Conservation (phyloP, 306 rosid species). For the Lithocarpus polystachyus region DNA sequence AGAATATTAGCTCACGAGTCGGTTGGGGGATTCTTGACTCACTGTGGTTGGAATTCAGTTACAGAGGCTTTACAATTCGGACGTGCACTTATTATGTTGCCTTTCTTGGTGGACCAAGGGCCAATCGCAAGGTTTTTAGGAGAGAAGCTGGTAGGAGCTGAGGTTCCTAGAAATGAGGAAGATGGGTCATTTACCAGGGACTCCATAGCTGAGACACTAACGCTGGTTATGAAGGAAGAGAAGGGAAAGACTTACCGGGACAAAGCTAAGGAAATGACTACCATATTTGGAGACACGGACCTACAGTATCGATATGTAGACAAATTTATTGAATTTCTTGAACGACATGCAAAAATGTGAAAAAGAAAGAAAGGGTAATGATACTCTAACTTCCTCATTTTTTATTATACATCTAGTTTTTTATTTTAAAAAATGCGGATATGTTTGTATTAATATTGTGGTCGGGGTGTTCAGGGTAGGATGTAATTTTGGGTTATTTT, state of each 20-base stretch:
- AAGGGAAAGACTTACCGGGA: conserved; percentile 15
- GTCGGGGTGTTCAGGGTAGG: fast-evolving
- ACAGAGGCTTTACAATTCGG: conserved; percentile 16
- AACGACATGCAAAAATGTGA: neutral
- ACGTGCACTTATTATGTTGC: conserved; percentile 19
- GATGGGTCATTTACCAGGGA: conserved; percentile 19
- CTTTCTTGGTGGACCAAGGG: conserved; percentile 26
- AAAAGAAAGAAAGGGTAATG: no score
- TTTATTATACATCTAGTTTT: no score
- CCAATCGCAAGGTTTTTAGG: neutral
- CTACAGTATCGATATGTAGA: neutral
- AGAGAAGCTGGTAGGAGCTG: conserved; percentile 5
- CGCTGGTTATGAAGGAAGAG: conserved; percentile 17
- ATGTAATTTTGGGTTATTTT: fast-evolving
- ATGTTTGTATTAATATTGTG: no score
- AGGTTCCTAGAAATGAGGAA: neutral
- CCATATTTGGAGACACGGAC: neutral
- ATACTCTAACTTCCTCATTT: no score
- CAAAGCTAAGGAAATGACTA: neutral
- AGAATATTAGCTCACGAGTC: conserved; percentile 23
- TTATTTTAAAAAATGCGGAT: no score
- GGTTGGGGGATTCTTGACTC: conserved; percentile 32
- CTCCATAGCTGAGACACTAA: conserved; percentile 9
- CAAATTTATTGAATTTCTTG: neutral
- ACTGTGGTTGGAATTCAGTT: conserved; percentile 36